Evolutionary conservation across 352 stramenopile species (phyloP).

Genomic region (Phytophthora citrophthora): DNA sequence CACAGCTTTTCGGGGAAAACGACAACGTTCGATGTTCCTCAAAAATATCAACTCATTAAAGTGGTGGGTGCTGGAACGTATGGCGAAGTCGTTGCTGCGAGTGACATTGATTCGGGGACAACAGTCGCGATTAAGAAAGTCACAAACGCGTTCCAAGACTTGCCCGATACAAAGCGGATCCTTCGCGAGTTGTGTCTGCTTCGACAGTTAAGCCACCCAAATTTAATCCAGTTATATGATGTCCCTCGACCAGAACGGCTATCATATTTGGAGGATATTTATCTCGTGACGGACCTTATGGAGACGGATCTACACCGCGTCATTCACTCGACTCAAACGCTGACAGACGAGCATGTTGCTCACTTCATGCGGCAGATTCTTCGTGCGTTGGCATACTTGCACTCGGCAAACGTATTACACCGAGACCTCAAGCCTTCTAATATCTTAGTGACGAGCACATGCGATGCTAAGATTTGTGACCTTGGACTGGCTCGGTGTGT

Average conservation of each 20-base stretch:
- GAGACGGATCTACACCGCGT: constrained; percentile 93
- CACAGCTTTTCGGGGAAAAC: constrained; percentile 73
- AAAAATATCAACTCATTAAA: constrained; percentile 84
- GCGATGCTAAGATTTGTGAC: constrained; percentile 96
- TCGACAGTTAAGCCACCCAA: constrained; percentile 86
- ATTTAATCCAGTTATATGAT: constrained; percentile 95
- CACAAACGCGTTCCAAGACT: constrained; percentile 77
- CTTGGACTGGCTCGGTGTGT: constrained; percentile 92
- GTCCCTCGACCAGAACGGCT: constrained; percentile 92
- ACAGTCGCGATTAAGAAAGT: constrained; percentile 97
- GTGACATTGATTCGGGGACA: constrained; percentile 75
- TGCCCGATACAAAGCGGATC: constrained; percentile 92
- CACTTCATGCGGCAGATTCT: constrained; percentile 98
- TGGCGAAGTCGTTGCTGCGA: constrained; percentile 82
- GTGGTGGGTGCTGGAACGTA: constrained; percentile 83
- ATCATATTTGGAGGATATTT: constrained; percentile 96
- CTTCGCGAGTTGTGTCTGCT: constrained; percentile 94
- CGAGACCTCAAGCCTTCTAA: constrained; percentile 96
- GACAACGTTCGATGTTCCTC: constrained; percentile 78
- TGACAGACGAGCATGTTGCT: constrained; percentile 92
- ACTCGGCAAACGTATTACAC: constrained; percentile 97
- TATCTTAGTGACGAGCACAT: constrained; percentile 97
- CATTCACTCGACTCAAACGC: constrained; percentile 91
- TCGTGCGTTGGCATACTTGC: constrained; percentile 95
- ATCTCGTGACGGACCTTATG: constrained; percentile 97